phyloP scores from a whole-genome alignment of 345 rosid species.

The Clausena lansium region DNA sequence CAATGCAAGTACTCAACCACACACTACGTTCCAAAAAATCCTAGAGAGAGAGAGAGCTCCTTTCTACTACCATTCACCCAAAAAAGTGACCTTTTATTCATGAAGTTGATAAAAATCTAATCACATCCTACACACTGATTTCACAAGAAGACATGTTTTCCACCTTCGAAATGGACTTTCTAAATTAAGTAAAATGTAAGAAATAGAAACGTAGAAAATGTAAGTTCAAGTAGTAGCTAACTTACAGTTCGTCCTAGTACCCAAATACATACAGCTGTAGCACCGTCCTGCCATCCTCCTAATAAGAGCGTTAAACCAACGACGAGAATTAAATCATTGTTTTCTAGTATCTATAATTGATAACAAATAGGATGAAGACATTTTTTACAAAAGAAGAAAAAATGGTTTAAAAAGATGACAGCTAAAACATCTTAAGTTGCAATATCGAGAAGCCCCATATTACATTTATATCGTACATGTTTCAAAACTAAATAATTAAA shows the following conservation, averaged over 20 bases:
- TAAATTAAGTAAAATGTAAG: too few species aligned
- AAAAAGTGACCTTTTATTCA: too few species aligned
- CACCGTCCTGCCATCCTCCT: slow-evolving; percentile 94
- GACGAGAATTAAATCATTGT: background rate
- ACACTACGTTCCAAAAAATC: too few species aligned
- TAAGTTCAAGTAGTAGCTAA: background rate
- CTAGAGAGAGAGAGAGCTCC: too few species aligned
- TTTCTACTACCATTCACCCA: too few species aligned
- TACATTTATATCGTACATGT: background rate
- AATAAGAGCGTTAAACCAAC: slow-evolving; percentile 20
- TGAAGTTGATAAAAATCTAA: too few species aligned
- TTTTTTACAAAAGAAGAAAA: background rate
- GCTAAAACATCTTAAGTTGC: background rate
- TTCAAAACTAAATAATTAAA: background rate
- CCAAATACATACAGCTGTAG: slow-evolving; percentile 93
- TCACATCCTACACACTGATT: too few species aligned
- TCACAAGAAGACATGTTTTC: too few species aligned
- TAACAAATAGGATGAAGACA: background rate
- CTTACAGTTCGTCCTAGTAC: slow-evolving; percentile 66
- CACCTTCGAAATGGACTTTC: too few species aligned
- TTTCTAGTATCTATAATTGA: background rate
- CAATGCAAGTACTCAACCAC: background rate
- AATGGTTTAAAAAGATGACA: background rate
- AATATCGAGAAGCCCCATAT: background rate
- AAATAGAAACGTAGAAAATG: too few species aligned